Conservation (phyloP, 805 yeast genomes). For the Saturnispora hagleri region DNA sequence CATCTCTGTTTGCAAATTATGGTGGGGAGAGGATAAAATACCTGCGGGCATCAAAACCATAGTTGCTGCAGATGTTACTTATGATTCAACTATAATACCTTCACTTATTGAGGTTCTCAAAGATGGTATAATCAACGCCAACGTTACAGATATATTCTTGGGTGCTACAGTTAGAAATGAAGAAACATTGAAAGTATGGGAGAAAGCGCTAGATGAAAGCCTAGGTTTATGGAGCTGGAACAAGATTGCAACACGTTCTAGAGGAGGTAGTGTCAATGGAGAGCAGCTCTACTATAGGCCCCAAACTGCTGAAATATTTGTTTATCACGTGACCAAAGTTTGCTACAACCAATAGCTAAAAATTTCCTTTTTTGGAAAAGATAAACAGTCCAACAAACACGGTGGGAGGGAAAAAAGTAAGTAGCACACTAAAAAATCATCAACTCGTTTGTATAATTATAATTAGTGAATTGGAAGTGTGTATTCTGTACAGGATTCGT, state of each 20-base stretch:
- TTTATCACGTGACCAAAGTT: background rate
- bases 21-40: conserved; percentile 50
- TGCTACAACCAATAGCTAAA: background rate
- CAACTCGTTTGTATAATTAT: background rate
- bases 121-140: conserved; percentile 25
- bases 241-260: conserved; percentile 5
- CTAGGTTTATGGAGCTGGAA: conserved; percentile 24
- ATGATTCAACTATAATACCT: conserved; percentile 56
- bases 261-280: background rate
- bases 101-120: conserved; percentile 41
- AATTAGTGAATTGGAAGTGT: background rate
- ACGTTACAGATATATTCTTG: conserved; percentile 29
- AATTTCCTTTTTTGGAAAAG: background rate
- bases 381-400: background rate
- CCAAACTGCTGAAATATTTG: background rate
- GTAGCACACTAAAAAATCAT: background rate
- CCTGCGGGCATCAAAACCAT: conserved; percentile 40
- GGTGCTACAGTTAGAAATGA: conserved; percentile 72
- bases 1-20: conserved; percentile 32
- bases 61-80: conserved; percentile 84
- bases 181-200: conserved; percentile 39
- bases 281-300: background rate
- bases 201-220: conserved; percentile 23
- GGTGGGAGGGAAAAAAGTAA: background rate
- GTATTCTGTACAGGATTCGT: background rate